These are phyloP conservation scores for Gaeumannomyces sp. DNA, from an alignment of 2,329 filamentous ascomycete genomes.

Conservation along the genomic window DNA sequence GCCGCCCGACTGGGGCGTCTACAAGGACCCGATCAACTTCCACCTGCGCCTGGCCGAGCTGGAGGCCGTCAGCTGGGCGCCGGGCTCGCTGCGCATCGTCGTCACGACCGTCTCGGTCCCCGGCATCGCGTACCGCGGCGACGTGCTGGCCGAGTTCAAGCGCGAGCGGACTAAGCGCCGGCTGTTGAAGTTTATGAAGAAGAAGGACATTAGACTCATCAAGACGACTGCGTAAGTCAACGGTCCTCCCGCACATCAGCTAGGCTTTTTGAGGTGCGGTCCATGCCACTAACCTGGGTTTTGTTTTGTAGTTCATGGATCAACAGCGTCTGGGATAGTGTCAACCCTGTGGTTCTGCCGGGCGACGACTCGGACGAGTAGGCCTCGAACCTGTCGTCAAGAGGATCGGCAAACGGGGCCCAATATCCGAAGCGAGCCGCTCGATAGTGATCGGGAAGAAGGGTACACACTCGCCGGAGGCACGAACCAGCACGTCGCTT, in stretches of 20 bases:
- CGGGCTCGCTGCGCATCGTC: constrained; percentile 34
- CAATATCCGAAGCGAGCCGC: too few species aligned
- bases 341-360: constrained; percentile 28
- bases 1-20: constrained; percentile 42
- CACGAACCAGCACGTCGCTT: too few species aligned
- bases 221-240: constrained; percentile 35
- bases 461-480: too few species aligned
- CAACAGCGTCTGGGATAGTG: constrained; percentile 27
- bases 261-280: not conserved
- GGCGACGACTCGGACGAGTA: constrained; percentile 17
- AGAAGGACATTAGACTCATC: constrained; percentile 35
- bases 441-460: not conserved
- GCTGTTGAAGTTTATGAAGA: constrained; percentile 41
- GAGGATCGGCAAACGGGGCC: too few species aligned
- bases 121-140: constrained; percentile 31
- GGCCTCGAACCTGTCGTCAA: too few species aligned
- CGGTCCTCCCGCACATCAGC: not conserved
- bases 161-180: constrained; percentile 45
- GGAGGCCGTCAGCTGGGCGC: constrained; percentile 37
- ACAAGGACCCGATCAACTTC: constrained; percentile 45
- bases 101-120: constrained; percentile 30
- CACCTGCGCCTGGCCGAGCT: constrained; percentile 41
- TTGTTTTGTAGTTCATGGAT: constrained; percentile 27
- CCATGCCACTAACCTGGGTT: not conserved
- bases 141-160: constrained; percentile 47